Evolutionary conservation across 164 flowering plant species (phyloP), one percentile per base, ranked within the genome.

Genomic region (Piper longum): DNA sequence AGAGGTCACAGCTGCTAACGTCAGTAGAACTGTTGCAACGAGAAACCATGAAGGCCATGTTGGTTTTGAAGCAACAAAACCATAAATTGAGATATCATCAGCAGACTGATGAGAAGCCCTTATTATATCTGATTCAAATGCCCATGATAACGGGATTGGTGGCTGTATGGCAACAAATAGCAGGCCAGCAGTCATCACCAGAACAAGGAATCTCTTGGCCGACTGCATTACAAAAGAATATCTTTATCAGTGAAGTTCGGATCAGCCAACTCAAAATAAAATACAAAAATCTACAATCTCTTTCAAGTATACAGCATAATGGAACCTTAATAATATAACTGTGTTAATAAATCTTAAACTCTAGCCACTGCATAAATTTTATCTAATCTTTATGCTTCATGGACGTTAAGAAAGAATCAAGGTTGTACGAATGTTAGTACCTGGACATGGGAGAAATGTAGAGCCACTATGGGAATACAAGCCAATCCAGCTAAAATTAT

Each of bases 11-110:
- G 93, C 87, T 54, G 97, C 88, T 11, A 95, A 79, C 39, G 95
- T 80, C 62, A 95, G 91, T 60, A 95, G 73, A 73, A 88, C 74
- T 52, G 97, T 87, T 43, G 73, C 63, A 64, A 95, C 87, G 60
- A 95, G 95, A 62, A 95, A 74, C 99, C 99, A 95, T 60, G 99
- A 84, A 18, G 99, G 99, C 99, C 99, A 95, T 26, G 93, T 79
- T 52, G 96, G 99, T 72, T 82, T 91, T 61, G 84, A 67, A 7
- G 90, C 72, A 67, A 85, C 72, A 75, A 85, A 83, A 19, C 99
- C 99, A 65, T 95, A 95, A 56, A 95, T 95, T 57, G 97, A 87
- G 60, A 85, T 77, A 72, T 95, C 99, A 80, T 95, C 99, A 66
- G 85, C 77, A 65, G 96, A 79, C 54, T 82, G 85, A 66, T 85